These are phyloP conservation scores for Fusarium tanahbumbuense DNA, from an alignment of 2,329 filamentous ascomycete species.

Conservation along the genomic window DNA sequence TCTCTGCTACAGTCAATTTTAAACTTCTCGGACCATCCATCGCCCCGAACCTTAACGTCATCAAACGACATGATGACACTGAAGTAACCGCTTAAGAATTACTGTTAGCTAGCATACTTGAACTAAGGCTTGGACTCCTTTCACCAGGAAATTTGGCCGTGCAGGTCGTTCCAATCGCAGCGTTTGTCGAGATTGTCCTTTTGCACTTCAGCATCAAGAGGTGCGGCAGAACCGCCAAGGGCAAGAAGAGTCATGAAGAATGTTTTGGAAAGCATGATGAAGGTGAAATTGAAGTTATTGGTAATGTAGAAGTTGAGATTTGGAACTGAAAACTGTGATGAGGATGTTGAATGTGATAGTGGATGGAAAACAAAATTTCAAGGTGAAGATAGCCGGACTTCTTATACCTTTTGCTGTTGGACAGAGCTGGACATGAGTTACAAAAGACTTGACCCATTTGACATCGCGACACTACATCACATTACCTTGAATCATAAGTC, in stretches of 20 bases:
- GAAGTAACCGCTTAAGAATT: not conserved
- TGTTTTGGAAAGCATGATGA: not conserved
- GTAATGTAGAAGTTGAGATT: no score
- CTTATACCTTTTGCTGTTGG: no score
- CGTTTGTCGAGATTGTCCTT: not conserved
- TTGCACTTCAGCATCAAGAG: not conserved
- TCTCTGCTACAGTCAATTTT: not conserved
- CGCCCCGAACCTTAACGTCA: not conserved
- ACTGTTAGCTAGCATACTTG: not conserved
- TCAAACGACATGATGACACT: not conserved
- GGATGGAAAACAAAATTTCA: no score
- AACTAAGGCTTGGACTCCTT: rapidly evolving
- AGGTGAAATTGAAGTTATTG: no score
- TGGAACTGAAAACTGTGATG: no score
- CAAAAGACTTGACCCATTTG: no score
- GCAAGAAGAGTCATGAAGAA: not conserved
- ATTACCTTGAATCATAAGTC: no score
- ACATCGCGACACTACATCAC: no score
- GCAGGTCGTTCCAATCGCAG: not conserved
- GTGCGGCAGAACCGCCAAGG: not conserved
- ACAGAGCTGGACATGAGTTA: no score
- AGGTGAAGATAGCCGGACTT: no score
- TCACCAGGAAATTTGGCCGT: not conserved
- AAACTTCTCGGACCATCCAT: not conserved
- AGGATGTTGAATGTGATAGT: no score